Evolutionary conservation across 2,329 filamentous ascomycete species (phyloP).

Genomic region (Hirsutella minnesotensis): DNA sequence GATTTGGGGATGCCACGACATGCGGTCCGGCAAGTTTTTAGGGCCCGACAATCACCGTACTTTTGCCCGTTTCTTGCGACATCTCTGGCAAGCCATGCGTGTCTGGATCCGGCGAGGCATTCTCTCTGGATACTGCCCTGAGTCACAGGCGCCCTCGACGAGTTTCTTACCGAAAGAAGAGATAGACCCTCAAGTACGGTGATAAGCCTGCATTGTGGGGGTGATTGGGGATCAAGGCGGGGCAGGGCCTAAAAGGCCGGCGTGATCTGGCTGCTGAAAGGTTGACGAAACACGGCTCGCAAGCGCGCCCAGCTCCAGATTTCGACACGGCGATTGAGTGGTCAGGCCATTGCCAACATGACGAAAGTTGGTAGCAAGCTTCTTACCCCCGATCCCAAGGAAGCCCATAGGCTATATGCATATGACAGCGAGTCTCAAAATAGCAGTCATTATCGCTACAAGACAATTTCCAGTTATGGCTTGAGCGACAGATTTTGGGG

Average conservation of each 20-base stretch:
- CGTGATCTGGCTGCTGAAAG: neutral
- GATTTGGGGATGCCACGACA: neutral
- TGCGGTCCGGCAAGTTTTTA: neutral
- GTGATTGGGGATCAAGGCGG: too few species aligned
- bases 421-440: too few species aligned
- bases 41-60: neutral
- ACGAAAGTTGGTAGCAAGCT: neutral
- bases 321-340: too few species aligned
- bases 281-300: too few species aligned
- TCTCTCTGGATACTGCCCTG: neutral
- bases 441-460: too few species aligned
- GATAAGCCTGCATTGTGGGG: neutral
- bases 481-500: too few species aligned
- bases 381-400: neutral
- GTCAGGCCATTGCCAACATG: neutral
- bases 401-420: neutral
- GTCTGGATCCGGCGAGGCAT: slow-evolving; percentile 1
- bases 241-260: neutral
- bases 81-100: slow-evolving; percentile 5
- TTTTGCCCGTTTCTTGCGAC: slow-evolving; percentile 7
- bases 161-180: neutral
- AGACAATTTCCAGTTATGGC: too few species aligned
- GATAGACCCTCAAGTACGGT: neutral
- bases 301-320: too few species aligned
- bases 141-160: neutral